phyloP scores from a whole-genome alignment of 2,329 filamentous ascomycete genomes.

The Erysiphe pisi region DNA sequence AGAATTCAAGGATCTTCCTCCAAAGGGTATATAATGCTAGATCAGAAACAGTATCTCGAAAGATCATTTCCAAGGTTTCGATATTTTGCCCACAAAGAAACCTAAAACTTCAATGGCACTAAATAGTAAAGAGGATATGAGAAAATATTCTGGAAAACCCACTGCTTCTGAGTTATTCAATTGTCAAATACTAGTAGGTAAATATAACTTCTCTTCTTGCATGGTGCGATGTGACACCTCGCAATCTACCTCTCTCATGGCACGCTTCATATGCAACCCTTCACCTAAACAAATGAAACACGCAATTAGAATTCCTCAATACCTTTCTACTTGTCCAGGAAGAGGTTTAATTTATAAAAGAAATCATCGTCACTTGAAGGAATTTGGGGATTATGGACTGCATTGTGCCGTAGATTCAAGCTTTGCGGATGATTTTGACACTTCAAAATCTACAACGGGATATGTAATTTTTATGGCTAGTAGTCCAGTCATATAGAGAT shows the following conservation, averaged over 20 bases:
- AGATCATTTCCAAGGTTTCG: background rate
- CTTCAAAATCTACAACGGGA: background rate
- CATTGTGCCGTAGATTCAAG: slow-evolving; percentile 16
- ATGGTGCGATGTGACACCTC: slow-evolving; percentile 13
- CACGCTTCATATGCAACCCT: slow-evolving; percentile 9
- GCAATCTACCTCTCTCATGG: background rate
- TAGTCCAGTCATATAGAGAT: background rate
- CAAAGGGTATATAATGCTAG: background rate
- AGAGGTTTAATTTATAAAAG: background rate
- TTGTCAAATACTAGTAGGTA: background rate
- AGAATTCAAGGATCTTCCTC: background rate
- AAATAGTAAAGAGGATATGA: background rate
- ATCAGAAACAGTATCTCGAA: slow-evolving; percentile 18
- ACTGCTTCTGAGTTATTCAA: background rate
- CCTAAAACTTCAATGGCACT: background rate
- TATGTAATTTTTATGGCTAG: background rate
- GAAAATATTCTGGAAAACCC: background rate
- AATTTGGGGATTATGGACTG: slow-evolving; percentile 2
- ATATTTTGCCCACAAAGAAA: background rate
- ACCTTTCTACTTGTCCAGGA: background rate
- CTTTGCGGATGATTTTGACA: slow-evolving; percentile 15
- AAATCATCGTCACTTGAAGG: slow-evolving; percentile 8
- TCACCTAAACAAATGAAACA: slow-evolving; percentile 4
- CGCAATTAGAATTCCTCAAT: background rate
- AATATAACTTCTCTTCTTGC: slow-evolving; percentile 13